Evolutionary conservation across 352 stramenopile genomes (phyloP).

Genomic region (Globisporangium barbulae): DNA sequence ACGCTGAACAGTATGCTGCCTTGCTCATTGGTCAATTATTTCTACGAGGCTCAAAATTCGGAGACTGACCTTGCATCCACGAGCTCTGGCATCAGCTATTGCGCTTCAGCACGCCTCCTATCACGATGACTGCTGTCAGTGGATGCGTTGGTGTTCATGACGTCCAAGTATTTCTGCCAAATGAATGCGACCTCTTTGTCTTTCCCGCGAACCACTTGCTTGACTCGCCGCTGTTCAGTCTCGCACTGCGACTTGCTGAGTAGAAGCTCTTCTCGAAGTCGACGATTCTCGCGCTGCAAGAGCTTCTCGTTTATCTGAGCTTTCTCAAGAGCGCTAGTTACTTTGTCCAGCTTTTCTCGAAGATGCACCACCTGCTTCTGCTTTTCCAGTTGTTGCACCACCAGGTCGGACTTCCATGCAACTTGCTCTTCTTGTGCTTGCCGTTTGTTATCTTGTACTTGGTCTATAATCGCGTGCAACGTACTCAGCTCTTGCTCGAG

Average conservation of each 20-base stretch:
- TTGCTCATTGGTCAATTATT: conserved; percentile 2
- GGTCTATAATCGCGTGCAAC: conserved; percentile 21
- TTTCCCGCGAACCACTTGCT: conserved; percentile 49
- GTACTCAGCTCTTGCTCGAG: conserved; percentile 11
- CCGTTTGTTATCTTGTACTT: conserved; percentile 18
- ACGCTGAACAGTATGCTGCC: no score
- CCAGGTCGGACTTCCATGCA: conserved; percentile 18
- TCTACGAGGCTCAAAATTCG: background rate
- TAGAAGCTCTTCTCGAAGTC: conserved; percentile 56
- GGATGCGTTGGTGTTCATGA: conserved; percentile 21
- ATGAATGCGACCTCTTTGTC: conserved; percentile 68
- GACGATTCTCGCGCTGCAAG: conserved; percentile 41
- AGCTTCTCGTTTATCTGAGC: conserved; percentile 44
- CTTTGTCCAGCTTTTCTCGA: conserved; percentile 25
- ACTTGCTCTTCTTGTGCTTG: conserved; percentile 22
- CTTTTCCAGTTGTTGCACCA: conserved; percentile 32
- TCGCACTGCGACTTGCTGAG: conserved; percentile 57
- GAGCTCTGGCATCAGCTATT: background rate
- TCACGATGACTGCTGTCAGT: background rate
- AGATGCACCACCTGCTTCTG: conserved; percentile 27
- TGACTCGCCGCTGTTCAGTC: conserved; percentile 43
- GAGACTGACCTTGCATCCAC: background rate
- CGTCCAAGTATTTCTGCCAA: conserved; percentile 65
- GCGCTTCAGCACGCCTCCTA: background rate
- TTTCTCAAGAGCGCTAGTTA: conserved; percentile 29